Evolutionary conservation across 495 filamentous ascomycete species (phyloP), one percentile per base, ranked within the genome.

Genomic region (Astrocystis sublimbata): DNA sequence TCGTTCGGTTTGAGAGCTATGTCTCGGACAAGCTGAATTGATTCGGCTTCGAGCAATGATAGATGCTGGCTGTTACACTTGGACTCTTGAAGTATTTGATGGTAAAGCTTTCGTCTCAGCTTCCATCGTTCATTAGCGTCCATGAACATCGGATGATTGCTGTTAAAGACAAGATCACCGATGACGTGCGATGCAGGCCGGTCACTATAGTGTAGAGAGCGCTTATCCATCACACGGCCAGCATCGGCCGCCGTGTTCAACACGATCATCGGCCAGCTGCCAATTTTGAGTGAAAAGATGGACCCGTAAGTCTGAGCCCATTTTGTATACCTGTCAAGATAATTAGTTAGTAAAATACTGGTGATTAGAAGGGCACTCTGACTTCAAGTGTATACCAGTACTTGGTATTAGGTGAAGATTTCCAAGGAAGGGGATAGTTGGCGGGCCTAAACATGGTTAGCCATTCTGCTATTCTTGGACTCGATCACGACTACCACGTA

Each of bases 161-260:
- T 74, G 0, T 64, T 57, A 0, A 72, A 74, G 26, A 80, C 64
- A 2, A 72, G 65, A 45, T 76, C 50, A 54, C 40, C 61, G 2
- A 66, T 58, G 10, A 84, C 71, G 47, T 73, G 74, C 4, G 72
- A 77, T 1, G 49, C 52, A 0, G 80, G 81, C 7, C 80, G 70
- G 24, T 73, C 55, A 53, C 70, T 76, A 67, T 77, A 81, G 17
- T 70, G 69, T 21, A 66, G 58, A 51, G 71, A 71, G 45, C 73
- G 75, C 35, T 74, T 74, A 61, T 83, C 80, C 13, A 83, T n/a
- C 9, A 79, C 56, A 43, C 81, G 65, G 36, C 75, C 74, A 35
- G 76, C 65, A 0, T 74, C 30, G 4, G 61, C 57, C 2, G 68
- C 71, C 26, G 70, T 62, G 17, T 63, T 79, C 31, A 84, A 58